Conservation (phyloP, 192 early-diverging fungal genomes). For the Chytriomyces hyalinus region DNA sequence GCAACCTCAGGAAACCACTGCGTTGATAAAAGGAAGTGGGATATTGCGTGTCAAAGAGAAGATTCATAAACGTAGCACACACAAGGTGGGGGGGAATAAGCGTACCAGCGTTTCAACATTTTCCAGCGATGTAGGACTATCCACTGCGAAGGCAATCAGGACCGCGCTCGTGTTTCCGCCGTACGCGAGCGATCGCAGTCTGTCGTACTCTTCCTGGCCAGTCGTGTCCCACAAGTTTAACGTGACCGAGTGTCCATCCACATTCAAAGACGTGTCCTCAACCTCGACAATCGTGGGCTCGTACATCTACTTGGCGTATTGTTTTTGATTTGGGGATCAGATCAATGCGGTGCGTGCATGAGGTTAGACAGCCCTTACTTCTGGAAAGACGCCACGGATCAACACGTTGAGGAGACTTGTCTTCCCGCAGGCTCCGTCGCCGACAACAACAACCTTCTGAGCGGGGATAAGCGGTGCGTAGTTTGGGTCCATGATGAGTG, state of each 20-base stretch:
- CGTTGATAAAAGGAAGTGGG: too few relatives aligned
- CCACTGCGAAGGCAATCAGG: constrained; percentile 81
- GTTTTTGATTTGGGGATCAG: neutral
- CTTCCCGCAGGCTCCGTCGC: constrained; percentile 76
- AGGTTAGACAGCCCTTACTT: constrained; percentile 14
- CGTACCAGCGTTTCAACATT: constrained; percentile 61
- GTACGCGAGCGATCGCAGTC: constrained; percentile 88
- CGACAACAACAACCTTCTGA: constrained; percentile 85
- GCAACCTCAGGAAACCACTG: constrained; percentile 84
- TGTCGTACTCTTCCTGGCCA: constrained; percentile 95
- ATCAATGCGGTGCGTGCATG: too few relatives aligned
- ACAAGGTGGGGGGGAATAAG: neutral
- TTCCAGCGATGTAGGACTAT: constrained; percentile 79
- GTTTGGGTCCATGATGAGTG: too few relatives aligned
- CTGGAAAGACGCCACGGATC: constrained; percentile 46
- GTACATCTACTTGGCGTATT: constrained; percentile 44
- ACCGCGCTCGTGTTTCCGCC: constrained; percentile 78
- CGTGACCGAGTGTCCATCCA: constrained; percentile 40
- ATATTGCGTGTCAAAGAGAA: too few relatives aligned
- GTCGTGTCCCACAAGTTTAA: constrained; percentile 94
- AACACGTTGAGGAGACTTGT: constrained; percentile 75
- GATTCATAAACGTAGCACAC: too few relatives aligned
- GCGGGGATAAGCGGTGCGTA: too few relatives aligned
- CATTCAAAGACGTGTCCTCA: constrained; percentile 39
- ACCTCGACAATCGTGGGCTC: constrained; percentile 80